phyloP scores from a whole-genome alignment of 345 rosid species.

The Brassica nigra region DNA sequence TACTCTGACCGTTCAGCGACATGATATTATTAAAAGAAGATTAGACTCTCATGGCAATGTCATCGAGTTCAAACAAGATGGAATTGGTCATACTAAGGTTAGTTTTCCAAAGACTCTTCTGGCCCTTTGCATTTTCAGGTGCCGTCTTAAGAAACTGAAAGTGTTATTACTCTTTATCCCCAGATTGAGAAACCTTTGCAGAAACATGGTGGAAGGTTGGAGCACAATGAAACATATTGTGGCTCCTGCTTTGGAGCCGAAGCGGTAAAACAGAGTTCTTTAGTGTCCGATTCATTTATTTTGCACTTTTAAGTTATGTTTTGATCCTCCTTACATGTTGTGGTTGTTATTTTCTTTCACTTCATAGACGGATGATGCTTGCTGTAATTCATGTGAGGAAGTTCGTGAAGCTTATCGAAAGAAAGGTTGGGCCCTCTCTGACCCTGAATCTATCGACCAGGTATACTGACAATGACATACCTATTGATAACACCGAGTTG shows the following conservation, averaged over 20 bases:
- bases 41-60: background rate
- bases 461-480: background rate
- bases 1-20: background rate
- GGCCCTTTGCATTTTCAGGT: background rate
- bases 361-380: background rate
- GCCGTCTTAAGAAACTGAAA: background rate
- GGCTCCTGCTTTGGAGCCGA: background rate
- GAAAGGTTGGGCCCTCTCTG: conserved; percentile 68
- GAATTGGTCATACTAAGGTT: background rate
- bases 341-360: background rate
- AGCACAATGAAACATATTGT: background rate
- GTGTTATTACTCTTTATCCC: background rate
- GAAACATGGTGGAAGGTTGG: conserved; percentile 1
- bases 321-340: background rate
- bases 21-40: background rate
- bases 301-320: background rate
- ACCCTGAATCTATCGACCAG: background rate
- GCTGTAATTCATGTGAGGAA: conserved; percentile 66
- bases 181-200: background rate
- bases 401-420: conserved; percentile 87
- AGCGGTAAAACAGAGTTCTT: background rate
- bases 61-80: background rate
- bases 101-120: background rate
- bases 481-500: background rate
- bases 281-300: background rate